Evolutionary conservation across 202 grass and related monocot genomes (phyloP).

Genomic region (Panicum hallii): DNA sequence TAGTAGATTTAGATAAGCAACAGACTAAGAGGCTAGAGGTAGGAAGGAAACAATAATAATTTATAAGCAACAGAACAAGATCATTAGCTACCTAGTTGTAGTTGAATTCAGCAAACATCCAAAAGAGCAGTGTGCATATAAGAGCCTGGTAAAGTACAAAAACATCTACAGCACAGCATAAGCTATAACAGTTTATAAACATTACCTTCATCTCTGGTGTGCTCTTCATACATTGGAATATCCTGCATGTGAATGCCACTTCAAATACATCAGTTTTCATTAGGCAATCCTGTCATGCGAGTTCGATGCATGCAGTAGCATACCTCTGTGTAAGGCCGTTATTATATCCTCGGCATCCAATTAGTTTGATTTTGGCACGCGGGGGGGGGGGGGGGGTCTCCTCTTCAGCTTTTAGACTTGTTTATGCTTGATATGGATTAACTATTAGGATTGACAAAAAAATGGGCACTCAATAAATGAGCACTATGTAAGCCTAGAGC

Average conservation of each 20-base stretch:
- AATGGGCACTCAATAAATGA: too few relatives aligned
- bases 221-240: slow-evolving; percentile 38
- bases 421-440: too few relatives aligned
- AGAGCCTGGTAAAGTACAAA: slow-evolving; percentile 35
- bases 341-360: too few relatives aligned
- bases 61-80: slow-evolving; percentile 28
- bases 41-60: slow-evolving; percentile 3
- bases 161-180: slow-evolving; percentile 26
- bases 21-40: neutral
- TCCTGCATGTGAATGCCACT: slow-evolving; percentile 23
- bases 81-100: slow-evolving; percentile 63
- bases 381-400: too few relatives aligned
- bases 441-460: too few relatives aligned
- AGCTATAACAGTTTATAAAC: slow-evolving; percentile 2
- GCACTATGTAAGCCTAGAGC: too few relatives aligned
- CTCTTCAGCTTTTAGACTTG: too few relatives aligned
- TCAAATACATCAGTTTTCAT: slow-evolving; percentile 31
- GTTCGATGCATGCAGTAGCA: slow-evolving; percentile 20
- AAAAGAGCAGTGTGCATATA: slow-evolving; percentile 44
- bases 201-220: slow-evolving; percentile 48
- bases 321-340: slow-evolving; percentile 19
- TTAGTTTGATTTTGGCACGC: too few relatives aligned
- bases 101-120: slow-evolving; percentile 60
- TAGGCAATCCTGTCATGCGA: neutral
- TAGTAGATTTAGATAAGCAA: slow-evolving; percentile 33